Evolutionary conservation across 2,329 filamentous ascomycete species (phyloP), one percentile per base, ranked within the genome.

Genomic region (Colletotrichum sojae): DNA sequence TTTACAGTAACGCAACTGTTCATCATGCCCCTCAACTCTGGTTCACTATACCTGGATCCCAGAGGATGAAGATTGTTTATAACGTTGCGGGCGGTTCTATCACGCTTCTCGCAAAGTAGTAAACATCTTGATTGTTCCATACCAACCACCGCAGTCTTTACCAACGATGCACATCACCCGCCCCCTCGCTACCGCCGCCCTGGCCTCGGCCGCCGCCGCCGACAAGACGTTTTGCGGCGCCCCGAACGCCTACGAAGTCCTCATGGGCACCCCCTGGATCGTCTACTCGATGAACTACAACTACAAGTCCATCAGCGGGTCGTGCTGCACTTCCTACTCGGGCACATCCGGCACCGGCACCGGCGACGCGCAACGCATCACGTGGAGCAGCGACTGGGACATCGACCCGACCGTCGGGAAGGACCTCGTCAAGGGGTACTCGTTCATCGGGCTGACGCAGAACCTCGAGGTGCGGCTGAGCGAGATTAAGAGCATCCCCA

Each of bases 231-330:
- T 68, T 27, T 75, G 73, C 54, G 73, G 73, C 40, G 73, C 67
- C 3, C 73, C 73, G 3, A 64, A 75, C 45, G 75, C 74, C 22
- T 78, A 74, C 56, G 59, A 75, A 6, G 73, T 83, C 58, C 74
- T 84, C 27, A 73, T 75, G 12, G 76, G 77, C 57, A 82, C 81
- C 0, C 80, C 80, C 9, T 83, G 81, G 81, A 83, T 84, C 49
- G 80, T 83, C 16, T 83, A 77, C 73, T 82, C 81, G 71, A 84
- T 83, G 81, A 80, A 81, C 64, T 83, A 83, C 75, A 81, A 81
- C 71, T 77, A 79, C 57, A 73, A 77, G 36, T 71, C 76, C 55
- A 82, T 81, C 46, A 75, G 75, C 8, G 82, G 82, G 8, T 79
- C 76, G 16, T 78, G 78, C 46, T 83, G 82, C 74, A 83, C 81